phyloP scores from a whole-genome alignment of 164 flowering plant genomes.

The Chimonanthus salicifolius region DNA sequence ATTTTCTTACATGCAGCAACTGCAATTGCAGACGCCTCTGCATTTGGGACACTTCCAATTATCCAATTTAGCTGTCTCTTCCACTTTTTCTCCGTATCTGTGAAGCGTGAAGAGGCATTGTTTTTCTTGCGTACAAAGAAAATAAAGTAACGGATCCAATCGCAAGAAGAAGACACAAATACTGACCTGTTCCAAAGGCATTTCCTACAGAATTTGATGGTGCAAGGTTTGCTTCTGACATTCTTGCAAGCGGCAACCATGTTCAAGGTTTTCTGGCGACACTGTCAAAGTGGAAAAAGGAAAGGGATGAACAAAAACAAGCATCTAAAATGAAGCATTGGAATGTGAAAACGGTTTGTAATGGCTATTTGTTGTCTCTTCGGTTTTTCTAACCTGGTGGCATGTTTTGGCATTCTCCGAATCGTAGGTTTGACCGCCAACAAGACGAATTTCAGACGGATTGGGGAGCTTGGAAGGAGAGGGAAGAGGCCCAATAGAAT shows the following conservation, averaged over 20 bases:
- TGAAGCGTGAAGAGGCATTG: neutral
- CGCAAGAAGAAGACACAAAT: neutral
- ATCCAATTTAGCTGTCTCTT: conserved; percentile 33
- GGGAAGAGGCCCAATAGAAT: neutral
- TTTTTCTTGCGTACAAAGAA: neutral
- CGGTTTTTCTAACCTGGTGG: conserved; percentile 50
- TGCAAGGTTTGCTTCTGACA: conserved; percentile 32
- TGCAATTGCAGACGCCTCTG: conserved; percentile 85
- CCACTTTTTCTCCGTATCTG: conserved; percentile 87
- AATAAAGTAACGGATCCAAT: neutral
- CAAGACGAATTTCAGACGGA: conserved; percentile 41
- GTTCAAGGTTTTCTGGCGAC: conserved; percentile 80
- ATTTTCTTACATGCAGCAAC: conserved; percentile 62
- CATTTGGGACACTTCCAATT: conserved; percentile 89
- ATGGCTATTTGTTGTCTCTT: neutral
- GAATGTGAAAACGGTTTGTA: neutral
- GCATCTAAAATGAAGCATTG: neutral
- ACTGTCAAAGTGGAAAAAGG: conserved; percentile 29
- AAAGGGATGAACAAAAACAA: neutral
- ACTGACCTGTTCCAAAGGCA: conserved; percentile 78
- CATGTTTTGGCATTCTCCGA: conserved; percentile 58
- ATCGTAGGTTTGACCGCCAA: conserved; percentile 49
- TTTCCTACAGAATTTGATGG: conserved; percentile 54
- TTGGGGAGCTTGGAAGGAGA: conserved; percentile 20
- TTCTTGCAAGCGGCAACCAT: conserved; percentile 52